Conservation (phyloP, 305 asterid genomes). For the Nicotiana rustica region DNA sequence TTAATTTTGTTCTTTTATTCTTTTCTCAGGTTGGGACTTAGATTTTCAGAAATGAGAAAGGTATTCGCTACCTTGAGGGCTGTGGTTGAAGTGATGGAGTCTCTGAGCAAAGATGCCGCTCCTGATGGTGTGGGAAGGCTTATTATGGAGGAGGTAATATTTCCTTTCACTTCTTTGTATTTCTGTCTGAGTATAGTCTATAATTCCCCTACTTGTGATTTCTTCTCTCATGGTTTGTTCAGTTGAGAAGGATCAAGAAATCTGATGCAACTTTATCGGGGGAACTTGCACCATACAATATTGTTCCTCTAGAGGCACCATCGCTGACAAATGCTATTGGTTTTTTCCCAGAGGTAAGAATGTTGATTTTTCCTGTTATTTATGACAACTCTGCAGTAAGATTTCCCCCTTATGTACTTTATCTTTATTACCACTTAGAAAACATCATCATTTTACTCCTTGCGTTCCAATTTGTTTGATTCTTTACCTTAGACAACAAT, state of each 20-base stretch:
- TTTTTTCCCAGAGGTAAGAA: constrained; percentile 89
- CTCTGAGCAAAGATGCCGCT: constrained; percentile 77
- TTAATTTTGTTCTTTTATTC: constrained; percentile 21
- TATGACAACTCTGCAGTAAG: neutral
- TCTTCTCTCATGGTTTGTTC: constrained; percentile 42
- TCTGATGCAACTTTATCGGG: constrained; percentile 81
- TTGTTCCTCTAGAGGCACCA: constrained; percentile 90
- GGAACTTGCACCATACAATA: constrained; percentile 82
- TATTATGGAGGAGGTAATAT: constrained; percentile 81
- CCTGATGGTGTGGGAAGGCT: constrained; percentile 81
- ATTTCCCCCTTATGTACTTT: constrained; percentile 3
- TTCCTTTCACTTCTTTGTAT: constrained; percentile 24
- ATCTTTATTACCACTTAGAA: neutral
- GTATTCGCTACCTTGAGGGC: constrained; percentile 91
- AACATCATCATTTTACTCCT: neutral
- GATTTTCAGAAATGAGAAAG: constrained; percentile 76
- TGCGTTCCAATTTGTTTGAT: neutral
- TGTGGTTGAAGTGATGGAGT: constrained; percentile 94
- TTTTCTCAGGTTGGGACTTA: constrained; percentile 60
- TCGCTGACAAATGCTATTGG: constrained; percentile 88
- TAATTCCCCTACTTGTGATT: constrained; percentile 18
- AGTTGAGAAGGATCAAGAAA: constrained; percentile 84
- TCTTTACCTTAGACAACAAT: neutral
- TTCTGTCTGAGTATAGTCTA: constrained; percentile 6
- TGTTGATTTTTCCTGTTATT: neutral